Evolutionary conservation across 805 yeast genomes (phyloP).

Genomic region (Cyberlindnera samutprakarnensis): DNA sequence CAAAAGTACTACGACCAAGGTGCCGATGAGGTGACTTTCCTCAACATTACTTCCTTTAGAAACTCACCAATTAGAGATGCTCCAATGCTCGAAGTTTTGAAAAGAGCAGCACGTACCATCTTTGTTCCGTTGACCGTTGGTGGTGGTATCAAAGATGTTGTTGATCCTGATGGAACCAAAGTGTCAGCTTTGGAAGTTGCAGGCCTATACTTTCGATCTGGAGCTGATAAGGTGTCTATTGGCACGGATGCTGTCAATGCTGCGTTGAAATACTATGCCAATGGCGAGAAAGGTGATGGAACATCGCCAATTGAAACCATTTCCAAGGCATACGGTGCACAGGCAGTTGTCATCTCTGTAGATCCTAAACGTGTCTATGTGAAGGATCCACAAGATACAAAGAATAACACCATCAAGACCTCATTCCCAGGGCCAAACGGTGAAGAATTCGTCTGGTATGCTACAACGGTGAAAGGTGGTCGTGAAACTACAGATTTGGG

Average conservation of each 20-base stretch:
- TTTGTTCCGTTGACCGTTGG: conserved; percentile 98
- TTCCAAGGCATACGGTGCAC: conserved; percentile 86
- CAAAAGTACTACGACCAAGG: conserved; percentile 87
- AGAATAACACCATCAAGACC: conserved; percentile 60
- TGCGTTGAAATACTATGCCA: conserved; percentile 71
- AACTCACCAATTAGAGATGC: conserved; percentile 88
- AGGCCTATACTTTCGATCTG: conserved; percentile 83
- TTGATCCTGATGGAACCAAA: conserved; percentile 73
- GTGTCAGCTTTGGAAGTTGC: conserved; percentile 91
- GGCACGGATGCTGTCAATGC: conserved; percentile 96
- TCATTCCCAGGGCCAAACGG: conserved; percentile 75
- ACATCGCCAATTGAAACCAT: conserved; percentile 88
- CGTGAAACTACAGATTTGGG: conserved; percentile 86
- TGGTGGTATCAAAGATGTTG: conserved; percentile 91
- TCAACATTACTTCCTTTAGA: conserved; percentile 93
- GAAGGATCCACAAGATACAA: conserved; percentile 47
- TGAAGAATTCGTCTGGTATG: conserved; percentile 85
- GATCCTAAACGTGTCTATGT: conserved; percentile 91
- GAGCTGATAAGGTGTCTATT: conserved; percentile 96
- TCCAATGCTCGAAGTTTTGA: conserved; percentile 91
- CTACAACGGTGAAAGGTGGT: conserved; percentile 96
- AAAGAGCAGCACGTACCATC: conserved; percentile 75
- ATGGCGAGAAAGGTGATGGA: conserved; percentile 56
- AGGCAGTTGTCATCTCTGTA: conserved; percentile 97
- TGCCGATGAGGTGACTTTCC: conserved; percentile 93